These are phyloP conservation scores for Geotrichum histeridarum DNA, from an alignment of 1,139 yeast genomes.

Conservation along the genomic window DNA sequence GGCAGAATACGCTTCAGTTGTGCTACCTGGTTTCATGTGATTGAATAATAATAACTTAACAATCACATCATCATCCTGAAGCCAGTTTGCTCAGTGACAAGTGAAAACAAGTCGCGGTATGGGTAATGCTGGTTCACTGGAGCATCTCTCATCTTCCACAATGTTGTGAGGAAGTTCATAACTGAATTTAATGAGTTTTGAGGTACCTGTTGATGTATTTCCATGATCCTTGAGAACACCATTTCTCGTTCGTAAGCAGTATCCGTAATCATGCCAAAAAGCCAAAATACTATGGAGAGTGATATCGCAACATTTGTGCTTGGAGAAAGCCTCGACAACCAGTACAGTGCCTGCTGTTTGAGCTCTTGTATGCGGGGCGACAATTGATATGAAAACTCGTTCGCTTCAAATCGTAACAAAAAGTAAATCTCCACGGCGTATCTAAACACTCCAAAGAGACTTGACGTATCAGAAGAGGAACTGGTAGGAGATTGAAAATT, in stretches of 20 bases:
- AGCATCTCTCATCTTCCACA: constrained; percentile 23
- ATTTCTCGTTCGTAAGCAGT: constrained; percentile 18
- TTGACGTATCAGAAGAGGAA: constrained; percentile 10
- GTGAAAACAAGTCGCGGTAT: constrained; percentile 20
- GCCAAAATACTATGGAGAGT: constrained; percentile 25
- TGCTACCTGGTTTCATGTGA: too few species aligned
- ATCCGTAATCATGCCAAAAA: constrained; percentile 25
- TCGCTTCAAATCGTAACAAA: constrained; percentile 21
- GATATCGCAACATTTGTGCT: constrained; percentile 17
- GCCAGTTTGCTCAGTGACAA: constrained; percentile 18
- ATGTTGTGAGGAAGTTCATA: constrained; percentile 20
- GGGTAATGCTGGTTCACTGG: constrained; percentile 17
- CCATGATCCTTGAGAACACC: constrained; percentile 21
- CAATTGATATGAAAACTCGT: constrained; percentile 18
- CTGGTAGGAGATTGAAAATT: not conserved
- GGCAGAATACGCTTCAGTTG: too few species aligned
- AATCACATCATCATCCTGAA: constrained; percentile 2
- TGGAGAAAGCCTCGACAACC: constrained; percentile 17
- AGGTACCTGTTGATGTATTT: constrained; percentile 17
- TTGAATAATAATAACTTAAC: too few species aligned
- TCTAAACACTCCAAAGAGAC: constrained; percentile 21
- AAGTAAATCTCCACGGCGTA: constrained; percentile 22
- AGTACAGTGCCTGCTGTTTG: constrained; percentile 19
- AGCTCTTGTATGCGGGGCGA: constrained; percentile 18
- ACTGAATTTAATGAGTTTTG: constrained; percentile 21